Conservation (phyloP, 2,329 filamentous ascomycete genomes). For the Alternaria postmessia region DNA sequence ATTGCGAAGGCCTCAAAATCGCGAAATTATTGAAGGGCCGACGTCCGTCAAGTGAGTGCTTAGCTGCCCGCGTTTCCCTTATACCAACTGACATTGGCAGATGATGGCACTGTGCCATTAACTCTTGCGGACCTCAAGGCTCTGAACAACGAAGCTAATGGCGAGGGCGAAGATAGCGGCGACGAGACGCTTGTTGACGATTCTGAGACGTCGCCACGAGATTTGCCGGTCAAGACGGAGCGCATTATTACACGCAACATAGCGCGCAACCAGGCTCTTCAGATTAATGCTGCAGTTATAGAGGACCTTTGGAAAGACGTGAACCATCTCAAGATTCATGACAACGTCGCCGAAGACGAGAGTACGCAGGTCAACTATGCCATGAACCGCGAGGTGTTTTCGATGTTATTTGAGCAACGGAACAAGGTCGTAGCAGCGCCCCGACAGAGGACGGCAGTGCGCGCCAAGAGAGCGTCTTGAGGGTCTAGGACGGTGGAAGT, state of each 20-base stretch:
- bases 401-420: not conserved
- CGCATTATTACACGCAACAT: constrained; percentile 22
- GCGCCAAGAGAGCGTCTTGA: not conserved
- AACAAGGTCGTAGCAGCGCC: not conserved
- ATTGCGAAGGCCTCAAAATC: not conserved
- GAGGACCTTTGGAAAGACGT: constrained; percentile 25
- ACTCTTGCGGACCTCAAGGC: not conserved
- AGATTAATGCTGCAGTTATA: constrained; percentile 26
- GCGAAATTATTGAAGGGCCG: not conserved
- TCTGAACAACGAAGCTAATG: not conserved
- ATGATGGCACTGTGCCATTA: not conserved
- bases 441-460: not conserved
- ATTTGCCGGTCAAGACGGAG: not conserved
- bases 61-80: not conserved
- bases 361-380: constrained; percentile 19
- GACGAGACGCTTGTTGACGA: constrained; percentile 2
- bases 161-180: not conserved
- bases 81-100: not conserved
- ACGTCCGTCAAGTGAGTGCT: not conserved
- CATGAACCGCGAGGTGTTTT: constrained; percentile 5
- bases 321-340: constrained; percentile 18
- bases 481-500: not conserved
- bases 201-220: not conserved
- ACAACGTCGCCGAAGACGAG: constrained; percentile 21
- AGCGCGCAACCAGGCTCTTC: constrained; percentile 19